phyloP scores from a whole-genome alignment of 805 yeast genomes.

The Teunomyces gatunensis region DNA sequence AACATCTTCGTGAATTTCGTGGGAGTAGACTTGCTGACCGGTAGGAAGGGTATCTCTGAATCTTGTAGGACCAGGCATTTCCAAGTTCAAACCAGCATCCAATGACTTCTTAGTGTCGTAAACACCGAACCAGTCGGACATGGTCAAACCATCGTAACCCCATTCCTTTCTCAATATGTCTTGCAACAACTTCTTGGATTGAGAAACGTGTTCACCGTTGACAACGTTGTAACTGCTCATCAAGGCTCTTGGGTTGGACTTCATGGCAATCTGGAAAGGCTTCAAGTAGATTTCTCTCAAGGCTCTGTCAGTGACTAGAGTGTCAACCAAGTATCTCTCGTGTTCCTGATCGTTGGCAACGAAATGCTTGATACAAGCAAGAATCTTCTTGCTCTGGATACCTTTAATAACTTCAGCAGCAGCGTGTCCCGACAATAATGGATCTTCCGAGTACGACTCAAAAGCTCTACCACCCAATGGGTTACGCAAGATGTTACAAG shows the following conservation, averaged over 20 bases:
- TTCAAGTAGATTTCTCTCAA: constrained; percentile 61
- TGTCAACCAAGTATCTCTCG: constrained; percentile 47
- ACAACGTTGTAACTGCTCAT: constrained; percentile 66
- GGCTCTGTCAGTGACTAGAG: constrained; percentile 56
- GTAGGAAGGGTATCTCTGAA: constrained; percentile 42
- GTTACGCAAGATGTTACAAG: constrained; percentile 50
- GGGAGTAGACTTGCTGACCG: constrained; percentile 39
- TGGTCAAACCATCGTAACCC: constrained; percentile 53
- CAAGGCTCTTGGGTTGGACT: constrained; percentile 50
- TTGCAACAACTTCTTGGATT: constrained; percentile 40
- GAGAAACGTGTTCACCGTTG: constrained; percentile 58
- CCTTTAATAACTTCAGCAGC: constrained; percentile 54
- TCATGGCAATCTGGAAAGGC: constrained; percentile 61
- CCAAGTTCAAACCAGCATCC: constrained; percentile 58
- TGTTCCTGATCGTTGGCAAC: constrained; percentile 64
- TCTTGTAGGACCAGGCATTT: constrained; percentile 64
- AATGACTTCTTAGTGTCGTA: constrained; percentile 47
- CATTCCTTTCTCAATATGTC: constrained; percentile 54
- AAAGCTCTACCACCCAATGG: constrained; percentile 65
- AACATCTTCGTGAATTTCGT: constrained; percentile 38
- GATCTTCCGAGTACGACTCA: constrained; percentile 64
- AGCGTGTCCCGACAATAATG: constrained; percentile 44
- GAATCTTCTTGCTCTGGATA: constrained; percentile 48
- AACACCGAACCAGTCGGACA: constrained; percentile 67
- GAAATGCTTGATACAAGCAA: constrained; percentile 61